Evolutionary conservation across 164 flowering plant genomes (phyloP).

Genomic region (Saururus chinensis): DNA sequence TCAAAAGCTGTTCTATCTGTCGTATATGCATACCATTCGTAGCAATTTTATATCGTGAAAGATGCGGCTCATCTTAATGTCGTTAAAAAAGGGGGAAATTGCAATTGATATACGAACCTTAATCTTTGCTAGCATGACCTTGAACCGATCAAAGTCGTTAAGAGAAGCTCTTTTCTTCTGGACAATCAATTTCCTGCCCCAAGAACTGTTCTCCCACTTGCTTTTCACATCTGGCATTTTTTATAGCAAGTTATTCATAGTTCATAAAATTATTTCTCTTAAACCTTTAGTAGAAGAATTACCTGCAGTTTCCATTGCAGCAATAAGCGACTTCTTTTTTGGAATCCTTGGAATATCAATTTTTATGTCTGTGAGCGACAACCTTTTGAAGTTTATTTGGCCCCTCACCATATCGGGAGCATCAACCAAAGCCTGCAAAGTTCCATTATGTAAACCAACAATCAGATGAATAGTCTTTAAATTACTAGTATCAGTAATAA

Average conservation of each 20-base stretch:
- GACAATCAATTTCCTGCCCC: constrained; percentile 87
- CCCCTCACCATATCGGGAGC: constrained; percentile 83
- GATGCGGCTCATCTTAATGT: neutral
- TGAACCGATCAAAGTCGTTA: constrained; percentile 84
- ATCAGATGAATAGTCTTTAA: neutral
- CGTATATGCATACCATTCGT: neutral
- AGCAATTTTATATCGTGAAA: neutral
- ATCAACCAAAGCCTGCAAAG: constrained; percentile 74
- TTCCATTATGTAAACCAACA: neutral
- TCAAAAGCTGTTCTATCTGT: neutral
- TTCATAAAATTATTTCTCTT: no score
- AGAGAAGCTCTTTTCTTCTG: constrained; percentile 74
- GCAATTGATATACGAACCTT: constrained; percentile 37
- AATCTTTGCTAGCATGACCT: constrained; percentile 76
- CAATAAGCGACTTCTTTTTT: constrained; percentile 62
- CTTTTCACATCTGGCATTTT: constrained; percentile 60
- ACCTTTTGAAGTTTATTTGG: constrained; percentile 93
- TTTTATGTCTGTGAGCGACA: constrained; percentile 73
- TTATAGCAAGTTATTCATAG: neutral
- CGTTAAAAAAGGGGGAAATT: neutral
- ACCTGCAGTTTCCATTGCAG: constrained; percentile 93
- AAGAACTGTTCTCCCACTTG: constrained; percentile 82
- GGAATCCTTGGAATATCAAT: constrained; percentile 78
- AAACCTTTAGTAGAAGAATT: neutral
- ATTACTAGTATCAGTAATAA: no score